Conservation (phyloP, 1,139 yeast genomes). For the Lodderomyces jiufengensis region DNA sequence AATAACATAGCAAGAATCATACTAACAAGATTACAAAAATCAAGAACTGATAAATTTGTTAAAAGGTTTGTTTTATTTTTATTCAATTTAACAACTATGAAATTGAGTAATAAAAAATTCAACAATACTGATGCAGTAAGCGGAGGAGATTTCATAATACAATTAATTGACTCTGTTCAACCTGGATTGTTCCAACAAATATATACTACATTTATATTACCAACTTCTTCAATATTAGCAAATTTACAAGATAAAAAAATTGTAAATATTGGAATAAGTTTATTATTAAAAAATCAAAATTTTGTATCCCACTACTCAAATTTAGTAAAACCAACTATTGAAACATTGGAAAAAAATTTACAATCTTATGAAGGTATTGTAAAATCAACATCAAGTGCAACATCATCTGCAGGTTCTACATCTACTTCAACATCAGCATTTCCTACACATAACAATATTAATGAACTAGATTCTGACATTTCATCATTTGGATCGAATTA, state of each 20-base stretch:
- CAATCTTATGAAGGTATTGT: slow-evolving; percentile 35
- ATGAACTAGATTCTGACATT: slow-evolving; percentile 61
- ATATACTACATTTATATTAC: slow-evolving; percentile 59
- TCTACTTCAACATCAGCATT: slow-evolving; percentile 17
- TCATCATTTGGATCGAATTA: slow-evolving; percentile 81
- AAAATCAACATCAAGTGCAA: slow-evolving; percentile 10
- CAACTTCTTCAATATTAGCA: slow-evolving; percentile 62
- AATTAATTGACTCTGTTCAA: slow-evolving; percentile 62
- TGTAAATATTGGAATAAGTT: slow-evolving; percentile 69
- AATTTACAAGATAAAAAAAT: slow-evolving; percentile 74
- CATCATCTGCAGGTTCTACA: slow-evolving; percentile 13
- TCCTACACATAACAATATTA: slow-evolving; percentile 20
- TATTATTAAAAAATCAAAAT: slow-evolving; percentile 27
- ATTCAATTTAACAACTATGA: slow-evolving; percentile 47
- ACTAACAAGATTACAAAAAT: slow-evolving; percentile 73
- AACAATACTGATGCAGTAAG: slow-evolving; percentile 22
- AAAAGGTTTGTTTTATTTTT: slow-evolving; percentile 69
- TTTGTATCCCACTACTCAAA: slow-evolving; percentile 35
- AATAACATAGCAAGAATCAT: slow-evolving; percentile 74
- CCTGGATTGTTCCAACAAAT: slow-evolving; percentile 63
- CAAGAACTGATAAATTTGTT: slow-evolving; percentile 79
- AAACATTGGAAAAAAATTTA: slow-evolving; percentile 48
- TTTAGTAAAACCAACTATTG: slow-evolving; percentile 48
- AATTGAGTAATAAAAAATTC: slow-evolving; percentile 23
- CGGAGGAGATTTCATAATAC: slow-evolving; percentile 51